Evolutionary conservation across 306 rosid genomes (phyloP), one percentile per base, ranked within the genome.

Genomic region (Psophocarpus tetragonolobus): DNA sequence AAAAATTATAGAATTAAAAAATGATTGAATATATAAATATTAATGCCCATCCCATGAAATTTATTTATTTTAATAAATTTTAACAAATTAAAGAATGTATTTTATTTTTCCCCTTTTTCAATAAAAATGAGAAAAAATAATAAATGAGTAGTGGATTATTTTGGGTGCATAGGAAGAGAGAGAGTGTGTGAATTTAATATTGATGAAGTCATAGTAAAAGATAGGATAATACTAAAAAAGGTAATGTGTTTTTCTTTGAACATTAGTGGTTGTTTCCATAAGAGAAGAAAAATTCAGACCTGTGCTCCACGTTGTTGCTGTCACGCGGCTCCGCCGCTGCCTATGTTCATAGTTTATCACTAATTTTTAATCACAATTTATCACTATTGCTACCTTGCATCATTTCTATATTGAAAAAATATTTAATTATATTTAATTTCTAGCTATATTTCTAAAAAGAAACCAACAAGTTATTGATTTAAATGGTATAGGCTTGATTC

Each of bases 311-410:
- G 50, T 65, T 65, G 50, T 65, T 65, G 32, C 71, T 20, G 50
- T 65, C 47, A 65, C 71, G 71, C 50, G 50, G 71, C 50, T 65
- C 10, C 50, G 50, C 70, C 70, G 48, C 70, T 17, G 5, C 70
- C 71, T 36, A 65, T 5, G 3, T 18, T 17, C 29, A 17, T 63
- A 17, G 18, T 63, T 63, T 63, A 62, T 33, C 14, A n/a, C 44
- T 62, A n/a, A n/a, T n/a, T n/a, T n/a, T n/a, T n/a, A n/a, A n/a
- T n/a, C n/a, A n/a, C n/a, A n/a, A 35, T 63, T 63, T 63, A 62
- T 33, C 14, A n/a, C 44, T 62, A n/a, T 63, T 8, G 3, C n/a
- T 17, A 33, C 42, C 2, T n/a, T 61, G 44, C 26, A 0, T 3
- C 17, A 33, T 35, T 1, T 30, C 4, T 17, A 35, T 33, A 33